Percentiles rank a stretch among this genome's conserved stretches.
These are phyloP conservation scores for Orbilia oligospora DNA, from an alignment of 2,329 filamentous ascomycete species.

Conservation along the genomic window DNA sequence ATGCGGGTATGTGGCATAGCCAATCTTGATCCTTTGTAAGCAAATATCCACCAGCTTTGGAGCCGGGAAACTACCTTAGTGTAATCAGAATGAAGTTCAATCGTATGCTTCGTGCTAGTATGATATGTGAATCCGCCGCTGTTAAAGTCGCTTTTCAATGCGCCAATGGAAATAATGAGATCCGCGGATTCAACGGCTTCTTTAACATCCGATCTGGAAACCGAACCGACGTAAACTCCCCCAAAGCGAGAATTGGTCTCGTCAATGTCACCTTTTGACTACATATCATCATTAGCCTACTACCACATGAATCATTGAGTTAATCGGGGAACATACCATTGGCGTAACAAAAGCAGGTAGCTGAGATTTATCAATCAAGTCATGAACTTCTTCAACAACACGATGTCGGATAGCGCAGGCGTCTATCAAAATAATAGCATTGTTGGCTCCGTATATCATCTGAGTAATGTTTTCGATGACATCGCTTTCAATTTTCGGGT, in stretches of 20 bases:
- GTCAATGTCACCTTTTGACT: slow-evolving; percentile 81
- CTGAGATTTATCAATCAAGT: slow-evolving; percentile 79
- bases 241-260: slow-evolving; percentile 82
- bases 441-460: slow-evolving; percentile 79
- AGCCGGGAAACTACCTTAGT: slow-evolving; percentile 70
- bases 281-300: too few relatives aligned
- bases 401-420: slow-evolving; percentile 85
- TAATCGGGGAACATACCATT: slow-evolving; percentile 82
- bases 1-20: slow-evolving; percentile 83
- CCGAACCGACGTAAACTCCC: slow-evolving; percentile 87
- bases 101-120: slow-evolving; percentile 81
- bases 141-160: slow-evolving; percentile 83
- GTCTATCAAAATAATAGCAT: slow-evolving; percentile 84
- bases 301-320: too few relatives aligned
- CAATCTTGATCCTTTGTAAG: slow-evolving; percentile 67
- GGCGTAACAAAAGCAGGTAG: slow-evolving; percentile 89
- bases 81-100: slow-evolving; percentile 83
- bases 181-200: slow-evolving; percentile 78
- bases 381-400: slow-evolving; percentile 79
- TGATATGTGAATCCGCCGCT: slow-evolving; percentile 86
- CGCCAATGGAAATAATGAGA: slow-evolving; percentile 78
- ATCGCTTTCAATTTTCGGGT: slow-evolving; percentile 80
- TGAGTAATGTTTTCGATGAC: slow-evolving; percentile 84
- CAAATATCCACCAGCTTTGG: background rate
- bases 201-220: slow-evolving; percentile 77